These are phyloP conservation scores for Cladosporium oxysporum DNA, from an alignment of 2,329 filamentous ascomycete genomes.

Conservation along the genomic window DNA sequence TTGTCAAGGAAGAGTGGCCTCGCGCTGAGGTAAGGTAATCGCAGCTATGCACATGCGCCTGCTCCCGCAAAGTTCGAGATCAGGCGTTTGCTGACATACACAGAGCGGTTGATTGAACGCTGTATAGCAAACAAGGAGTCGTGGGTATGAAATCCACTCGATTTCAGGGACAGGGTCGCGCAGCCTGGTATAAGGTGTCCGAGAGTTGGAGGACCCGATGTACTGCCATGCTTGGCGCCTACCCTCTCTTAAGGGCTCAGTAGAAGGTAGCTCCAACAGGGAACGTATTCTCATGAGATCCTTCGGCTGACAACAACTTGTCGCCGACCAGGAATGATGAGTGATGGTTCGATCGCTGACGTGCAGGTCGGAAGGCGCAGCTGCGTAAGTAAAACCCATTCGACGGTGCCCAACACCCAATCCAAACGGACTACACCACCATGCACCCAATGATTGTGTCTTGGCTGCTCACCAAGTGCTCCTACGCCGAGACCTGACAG, in stretches of 20 bases:
- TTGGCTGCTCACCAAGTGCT: not conserved
- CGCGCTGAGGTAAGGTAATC: not conserved
- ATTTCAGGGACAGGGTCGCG: not conserved
- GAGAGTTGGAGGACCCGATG: not conserved
- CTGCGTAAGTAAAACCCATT: not conserved
- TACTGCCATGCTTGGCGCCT: slow-evolving; percentile 10
- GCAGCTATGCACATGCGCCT: not conserved
- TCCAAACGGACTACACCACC: not conserved
- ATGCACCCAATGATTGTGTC: not conserved
- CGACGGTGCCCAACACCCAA: not conserved
- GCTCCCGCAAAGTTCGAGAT: not conserved
- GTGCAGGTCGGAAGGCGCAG: not conserved
- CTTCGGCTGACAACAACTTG: not conserved
- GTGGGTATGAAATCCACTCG: too few relatives aligned
- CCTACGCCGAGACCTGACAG: slow-evolving; percentile 9
- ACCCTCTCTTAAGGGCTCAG: slow-evolving; percentile 2
- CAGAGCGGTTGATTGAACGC: not conserved
- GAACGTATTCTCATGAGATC: not conserved
- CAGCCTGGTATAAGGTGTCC: not conserved
- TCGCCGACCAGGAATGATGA: not conserved
- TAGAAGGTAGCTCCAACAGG: not conserved
- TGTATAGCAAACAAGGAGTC: not conserved
- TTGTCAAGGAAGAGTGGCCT: too few relatives aligned
- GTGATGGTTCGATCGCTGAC: not conserved
- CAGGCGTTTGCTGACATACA: not conserved